Conservation (phyloP, 805 yeast genomes). For the Starmerella floricola region DNA sequence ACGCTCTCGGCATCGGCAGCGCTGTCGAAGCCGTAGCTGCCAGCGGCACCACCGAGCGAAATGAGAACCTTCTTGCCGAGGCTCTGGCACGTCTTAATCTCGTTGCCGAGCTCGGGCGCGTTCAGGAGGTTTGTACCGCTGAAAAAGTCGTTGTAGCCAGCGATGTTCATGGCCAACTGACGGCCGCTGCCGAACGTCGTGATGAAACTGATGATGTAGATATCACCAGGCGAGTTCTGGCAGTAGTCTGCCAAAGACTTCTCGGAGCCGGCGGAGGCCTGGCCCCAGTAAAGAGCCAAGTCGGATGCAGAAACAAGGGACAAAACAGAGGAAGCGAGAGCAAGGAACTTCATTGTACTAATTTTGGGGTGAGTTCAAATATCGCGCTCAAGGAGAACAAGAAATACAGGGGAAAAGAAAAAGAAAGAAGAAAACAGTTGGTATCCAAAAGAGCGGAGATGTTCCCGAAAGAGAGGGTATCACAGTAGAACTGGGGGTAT, state of each 20-base stretch:
- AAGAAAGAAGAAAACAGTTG: neutral
- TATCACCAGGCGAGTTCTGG: constrained; percentile 51
- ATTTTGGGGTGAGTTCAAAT: neutral
- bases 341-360: constrained; percentile 1
- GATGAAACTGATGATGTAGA: constrained; percentile 53
- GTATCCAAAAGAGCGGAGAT: neutral
- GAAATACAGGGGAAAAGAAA: neutral
- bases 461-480: neutral
- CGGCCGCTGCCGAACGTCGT: constrained; percentile 40
- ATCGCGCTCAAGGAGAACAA: neutral
- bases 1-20: constrained; percentile 46
- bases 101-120: constrained; percentile 43
- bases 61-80: constrained; percentile 67
- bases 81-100: constrained; percentile 62
- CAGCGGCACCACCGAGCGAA: constrained; percentile 66
- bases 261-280: constrained; percentile 56
- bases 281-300: constrained; percentile 86
- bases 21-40: constrained; percentile 41
- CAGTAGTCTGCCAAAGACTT: constrained; percentile 47
- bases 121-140: constrained; percentile 33
- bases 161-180: constrained; percentile 40
- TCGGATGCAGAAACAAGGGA: constrained; percentile 29
- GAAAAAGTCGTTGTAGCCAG: constrained; percentile 33
- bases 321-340: constrained; percentile 7
- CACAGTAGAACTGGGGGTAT: neutral